Evolutionary conservation across 208 protist genomes (phyloP).

Genomic region (Crithidia acanthocephali): DNA sequence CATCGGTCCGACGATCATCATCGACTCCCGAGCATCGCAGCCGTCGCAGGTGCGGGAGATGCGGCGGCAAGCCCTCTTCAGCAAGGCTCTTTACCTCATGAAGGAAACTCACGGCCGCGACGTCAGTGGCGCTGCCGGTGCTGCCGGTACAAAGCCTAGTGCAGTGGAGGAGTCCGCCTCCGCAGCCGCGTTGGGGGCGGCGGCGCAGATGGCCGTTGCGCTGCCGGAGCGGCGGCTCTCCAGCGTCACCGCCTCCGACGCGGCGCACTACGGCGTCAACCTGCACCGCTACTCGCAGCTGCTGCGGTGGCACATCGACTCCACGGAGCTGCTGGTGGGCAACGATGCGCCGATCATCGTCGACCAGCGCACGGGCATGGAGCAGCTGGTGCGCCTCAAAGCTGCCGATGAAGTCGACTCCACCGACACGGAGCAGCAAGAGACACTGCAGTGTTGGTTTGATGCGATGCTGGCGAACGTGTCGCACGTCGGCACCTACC

Average conservation of each 20-base stretch:
- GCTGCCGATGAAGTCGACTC: constrained; percentile 31
- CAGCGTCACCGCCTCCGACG: constrained; percentile 24
- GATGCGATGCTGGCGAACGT: constrained; percentile 85
- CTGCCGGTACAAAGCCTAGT: not conserved
- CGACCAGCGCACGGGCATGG: constrained; percentile 61
- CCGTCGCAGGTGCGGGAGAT: constrained; percentile 53
- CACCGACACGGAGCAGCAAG: constrained; percentile 47
- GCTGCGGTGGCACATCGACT: constrained; percentile 75
- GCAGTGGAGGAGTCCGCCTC: no score
- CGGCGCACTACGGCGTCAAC: constrained; percentile 18
- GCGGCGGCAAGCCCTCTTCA: constrained; percentile 64
- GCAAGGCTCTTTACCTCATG: constrained; percentile 84
- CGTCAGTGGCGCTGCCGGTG: not conserved
- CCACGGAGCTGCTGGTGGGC: constrained; percentile 77
- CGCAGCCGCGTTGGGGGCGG: no score
- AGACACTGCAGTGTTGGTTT: constrained; percentile 79
- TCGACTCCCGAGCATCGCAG: constrained; percentile 51
- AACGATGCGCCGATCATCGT: constrained; percentile 82
- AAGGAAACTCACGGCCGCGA: constrained; percentile 37
- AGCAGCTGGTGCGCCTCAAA: constrained; percentile 69
- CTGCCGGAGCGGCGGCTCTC: constrained; percentile 28
- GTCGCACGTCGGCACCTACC: constrained; percentile 76
- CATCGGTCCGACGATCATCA: constrained; percentile 71
- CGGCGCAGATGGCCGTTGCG: constrained; percentile 21
- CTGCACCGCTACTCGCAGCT: constrained; percentile 66